Evolutionary conservation across 164 flowering plant species (phyloP).

Genomic region (Stephania yunnanensis): DNA sequence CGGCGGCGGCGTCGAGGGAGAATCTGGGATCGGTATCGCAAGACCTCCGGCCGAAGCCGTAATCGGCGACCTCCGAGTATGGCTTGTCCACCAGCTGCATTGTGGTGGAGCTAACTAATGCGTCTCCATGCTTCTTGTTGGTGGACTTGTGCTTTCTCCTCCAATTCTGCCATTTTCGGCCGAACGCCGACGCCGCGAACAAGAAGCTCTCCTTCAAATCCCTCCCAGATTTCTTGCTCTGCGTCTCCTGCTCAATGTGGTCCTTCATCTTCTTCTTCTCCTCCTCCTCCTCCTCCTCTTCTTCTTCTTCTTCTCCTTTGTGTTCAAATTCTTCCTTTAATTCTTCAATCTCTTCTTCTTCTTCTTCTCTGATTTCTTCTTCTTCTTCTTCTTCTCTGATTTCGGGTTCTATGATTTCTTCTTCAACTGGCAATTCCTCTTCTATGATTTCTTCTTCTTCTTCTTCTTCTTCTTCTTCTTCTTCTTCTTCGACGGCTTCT

Average conservation of each 20-base stretch:
- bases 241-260: constrained; percentile 72
- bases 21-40: constrained; percentile 50
- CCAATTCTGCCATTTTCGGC: constrained; percentile 83
- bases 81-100: constrained; percentile 40
- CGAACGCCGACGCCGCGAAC: constrained; percentile 79
- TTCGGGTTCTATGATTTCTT: constrained; percentile 3
- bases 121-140: constrained; percentile 34
- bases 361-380: constrained; percentile 13
- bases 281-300: constrained; percentile 22
- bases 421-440: constrained; percentile 26
- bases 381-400: constrained; percentile 17
- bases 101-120: constrained; percentile 21
- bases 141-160: constrained; percentile 52
- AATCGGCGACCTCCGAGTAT: constrained; percentile 81
- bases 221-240: constrained; percentile 40
- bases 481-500: constrained; percentile 1
- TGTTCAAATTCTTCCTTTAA: background rate
- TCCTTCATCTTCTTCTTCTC: constrained; percentile 54
- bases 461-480: constrained; percentile 8
- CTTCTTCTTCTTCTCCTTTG: constrained; percentile 20
- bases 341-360: constrained; percentile 22
- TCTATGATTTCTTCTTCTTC: constrained; percentile 39
- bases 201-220: constrained; percentile 68
- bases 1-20: constrained; percentile 47
- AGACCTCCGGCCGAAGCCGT: constrained; percentile 76